phyloP scores from a whole-genome alignment of 805 yeast species.

The Pichia insulana region DNA sequence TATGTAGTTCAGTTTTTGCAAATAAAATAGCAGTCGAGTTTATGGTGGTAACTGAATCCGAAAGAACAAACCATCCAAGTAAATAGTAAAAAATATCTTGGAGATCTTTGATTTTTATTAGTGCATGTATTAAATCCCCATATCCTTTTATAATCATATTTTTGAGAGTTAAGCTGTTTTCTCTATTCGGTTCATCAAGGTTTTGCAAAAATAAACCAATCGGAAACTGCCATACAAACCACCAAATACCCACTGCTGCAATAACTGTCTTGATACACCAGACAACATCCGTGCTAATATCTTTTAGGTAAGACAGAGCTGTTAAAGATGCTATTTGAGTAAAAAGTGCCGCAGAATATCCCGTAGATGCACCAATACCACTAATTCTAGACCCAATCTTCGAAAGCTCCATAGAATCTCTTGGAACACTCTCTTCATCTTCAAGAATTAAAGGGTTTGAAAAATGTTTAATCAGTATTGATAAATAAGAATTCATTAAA shows the following conservation, averaged over 20 bases:
- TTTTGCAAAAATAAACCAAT: slow-evolving; percentile 35
- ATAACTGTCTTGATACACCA: slow-evolving; percentile 51
- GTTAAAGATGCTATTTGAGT: slow-evolving; percentile 56
- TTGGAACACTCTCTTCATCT: neutral
- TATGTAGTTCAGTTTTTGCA: slow-evolving; percentile 60
- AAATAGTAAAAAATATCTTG: slow-evolving; percentile 60
- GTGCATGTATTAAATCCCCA: slow-evolving; percentile 44
- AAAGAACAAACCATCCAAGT: slow-evolving; percentile 66
- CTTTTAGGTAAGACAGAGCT: slow-evolving; percentile 22
- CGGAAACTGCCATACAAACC: slow-evolving; percentile 66
- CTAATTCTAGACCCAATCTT: slow-evolving; percentile 43
- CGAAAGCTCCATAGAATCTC: slow-evolving; percentile 18
- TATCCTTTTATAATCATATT: slow-evolving; percentile 41
- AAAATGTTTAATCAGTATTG: slow-evolving; percentile 45
- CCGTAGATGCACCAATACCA: slow-evolving; percentile 64
- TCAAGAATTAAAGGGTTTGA: slow-evolving; percentile 4
- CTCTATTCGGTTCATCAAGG: neutral
- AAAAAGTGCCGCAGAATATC: slow-evolving; percentile 58
- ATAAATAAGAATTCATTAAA: slow-evolving; percentile 68
- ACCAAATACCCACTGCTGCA: slow-evolving; percentile 64
- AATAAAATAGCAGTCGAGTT: slow-evolving; percentile 72
- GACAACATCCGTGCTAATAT: slow-evolving; percentile 15
- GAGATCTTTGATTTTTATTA: slow-evolving; percentile 50
- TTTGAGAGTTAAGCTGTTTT: neutral
- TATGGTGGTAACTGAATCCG: slow-evolving; percentile 70